These are phyloP conservation scores for Alternaria conjuncta DNA, from an alignment of 2,329 filamentous ascomycete species.

Conservation along the genomic window DNA sequence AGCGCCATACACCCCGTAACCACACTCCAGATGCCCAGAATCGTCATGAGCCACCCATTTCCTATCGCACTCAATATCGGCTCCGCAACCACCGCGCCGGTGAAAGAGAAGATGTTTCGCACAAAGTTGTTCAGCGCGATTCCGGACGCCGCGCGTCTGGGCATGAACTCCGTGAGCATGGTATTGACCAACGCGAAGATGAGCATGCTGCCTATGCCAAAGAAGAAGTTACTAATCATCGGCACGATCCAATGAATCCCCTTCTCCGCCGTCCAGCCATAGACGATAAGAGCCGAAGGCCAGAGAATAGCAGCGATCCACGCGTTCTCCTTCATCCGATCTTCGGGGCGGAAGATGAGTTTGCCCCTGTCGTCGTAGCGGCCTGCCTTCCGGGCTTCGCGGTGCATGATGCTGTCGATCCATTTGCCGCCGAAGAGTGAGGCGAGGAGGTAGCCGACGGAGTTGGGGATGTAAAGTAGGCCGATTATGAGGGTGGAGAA, in stretches of 20 bases:
- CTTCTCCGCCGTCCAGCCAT: constrained; percentile 45
- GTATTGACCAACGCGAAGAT: constrained; percentile 48
- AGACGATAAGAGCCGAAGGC: constrained; percentile 47
- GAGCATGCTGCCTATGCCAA: constrained; percentile 49
- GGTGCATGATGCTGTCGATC: constrained; percentile 51
- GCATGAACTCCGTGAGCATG: constrained; percentile 52
- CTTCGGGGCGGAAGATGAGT: constrained; percentile 45
- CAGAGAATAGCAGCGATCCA: constrained; percentile 47
- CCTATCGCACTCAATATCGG: constrained; percentile 45
- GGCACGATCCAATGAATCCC: constrained; percentile 45
- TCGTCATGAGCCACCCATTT: constrained; percentile 51
- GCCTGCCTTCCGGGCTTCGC: constrained; percentile 47
- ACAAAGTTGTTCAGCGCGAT: constrained; percentile 51
- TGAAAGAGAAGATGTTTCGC: constrained; percentile 47
- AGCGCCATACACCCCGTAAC: constrained; percentile 58
- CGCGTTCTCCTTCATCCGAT: constrained; percentile 51
- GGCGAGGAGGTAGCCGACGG: constrained; percentile 45
- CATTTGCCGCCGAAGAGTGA: constrained; percentile 48
- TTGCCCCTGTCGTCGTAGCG: constrained; percentile 46
- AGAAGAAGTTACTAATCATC: constrained; percentile 51
- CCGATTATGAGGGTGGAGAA: constrained; percentile 48
- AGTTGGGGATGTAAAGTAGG: constrained; percentile 48
- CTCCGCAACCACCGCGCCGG: constrained; percentile 46
- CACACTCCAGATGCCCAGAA: constrained; percentile 57
- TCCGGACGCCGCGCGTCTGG: constrained; percentile 42